Percentiles rank a stretch among this genome's conserved stretches.
Evolutionary conservation across 768 basidiomycete genomes (phyloP).

Genomic region (Pleurotus giganteus): DNA sequence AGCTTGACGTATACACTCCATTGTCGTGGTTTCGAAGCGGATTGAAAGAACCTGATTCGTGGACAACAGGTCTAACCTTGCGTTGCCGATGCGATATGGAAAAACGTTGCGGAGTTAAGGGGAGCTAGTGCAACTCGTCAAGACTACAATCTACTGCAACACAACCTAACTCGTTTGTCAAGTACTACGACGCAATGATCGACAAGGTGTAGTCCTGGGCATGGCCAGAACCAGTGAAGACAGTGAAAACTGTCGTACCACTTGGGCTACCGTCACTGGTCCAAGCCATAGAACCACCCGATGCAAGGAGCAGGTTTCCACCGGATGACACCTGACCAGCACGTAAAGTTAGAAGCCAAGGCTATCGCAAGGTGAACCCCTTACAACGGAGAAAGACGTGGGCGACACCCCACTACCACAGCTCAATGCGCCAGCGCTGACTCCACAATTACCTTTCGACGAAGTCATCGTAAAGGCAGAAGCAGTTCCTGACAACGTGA

Average conservation of each 20-base stretch:
- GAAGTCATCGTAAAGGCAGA: conserved; percentile 56
- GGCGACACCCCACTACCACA: conserved; percentile 52
- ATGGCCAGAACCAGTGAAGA: conserved; percentile 34
- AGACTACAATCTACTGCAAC: neutral
- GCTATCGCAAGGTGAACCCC: conserved; percentile 16
- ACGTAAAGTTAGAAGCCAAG: neutral
- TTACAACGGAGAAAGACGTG: conserved; percentile 51
- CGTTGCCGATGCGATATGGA: neutral
- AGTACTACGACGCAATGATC: conserved; percentile 32
- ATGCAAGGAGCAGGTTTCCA: conserved; percentile 45
- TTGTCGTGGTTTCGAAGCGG: conserved; percentile 3
- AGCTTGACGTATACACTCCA: conserved; percentile 2
- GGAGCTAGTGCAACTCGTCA: conserved; percentile 9
- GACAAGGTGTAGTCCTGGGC: conserved; percentile 34
- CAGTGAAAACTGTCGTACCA: conserved; percentile 40
- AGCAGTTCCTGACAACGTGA: conserved; percentile 43
- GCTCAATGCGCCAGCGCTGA: conserved; percentile 40
- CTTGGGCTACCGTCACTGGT: conserved; percentile 51
- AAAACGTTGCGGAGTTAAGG: conserved; percentile 18
- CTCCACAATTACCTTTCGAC: conserved; percentile 57
- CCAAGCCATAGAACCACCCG: conserved; percentile 46
- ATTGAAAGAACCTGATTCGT: neutral
- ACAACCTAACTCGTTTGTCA: neutral
- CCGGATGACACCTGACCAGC: conserved; percentile 43
- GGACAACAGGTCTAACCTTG: neutral